These are phyloP conservation scores for Bimuria novae-zelandiae DNA, from an alignment of 2,329 filamentous ascomycete genomes.

Conservation along the genomic window DNA sequence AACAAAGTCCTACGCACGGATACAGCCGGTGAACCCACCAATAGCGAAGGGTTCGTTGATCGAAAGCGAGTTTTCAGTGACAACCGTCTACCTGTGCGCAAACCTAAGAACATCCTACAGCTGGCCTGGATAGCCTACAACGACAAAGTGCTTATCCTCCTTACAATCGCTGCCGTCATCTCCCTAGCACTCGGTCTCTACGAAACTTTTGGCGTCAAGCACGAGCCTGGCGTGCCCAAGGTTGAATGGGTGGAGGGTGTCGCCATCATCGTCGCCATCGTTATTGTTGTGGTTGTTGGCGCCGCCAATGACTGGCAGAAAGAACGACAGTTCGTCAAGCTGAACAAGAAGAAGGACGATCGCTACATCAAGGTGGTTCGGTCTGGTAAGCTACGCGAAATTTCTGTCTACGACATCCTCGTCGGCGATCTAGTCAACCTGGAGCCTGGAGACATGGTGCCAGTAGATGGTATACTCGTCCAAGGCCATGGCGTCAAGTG, in stretches of 20 bases:
- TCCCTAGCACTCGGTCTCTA: conserved; percentile 77
- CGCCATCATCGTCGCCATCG: conserved; percentile 75
- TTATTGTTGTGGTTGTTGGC: conserved; percentile 76
- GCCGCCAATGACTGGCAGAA: conserved; percentile 85
- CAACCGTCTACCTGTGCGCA: conserved; percentile 71
- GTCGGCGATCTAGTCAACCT: conserved; percentile 76
- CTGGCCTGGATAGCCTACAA: conserved; percentile 83
- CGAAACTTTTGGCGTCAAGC: conserved; percentile 66
- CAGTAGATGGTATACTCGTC: conserved; percentile 73
- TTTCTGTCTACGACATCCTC: conserved; percentile 71
- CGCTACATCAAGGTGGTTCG: conserved; percentile 74
- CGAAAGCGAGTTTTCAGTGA: conserved; percentile 71
- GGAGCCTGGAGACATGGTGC: conserved; percentile 73
- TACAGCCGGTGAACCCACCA: conserved; percentile 29
- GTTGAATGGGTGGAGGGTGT: conserved; percentile 84
- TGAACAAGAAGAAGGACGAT: conserved; percentile 80
- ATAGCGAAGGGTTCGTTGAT: conserved; percentile 59
- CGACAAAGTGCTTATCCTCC: conserved; percentile 75
- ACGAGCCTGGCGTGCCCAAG: conserved; percentile 56
- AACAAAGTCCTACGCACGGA: conserved; percentile 18
- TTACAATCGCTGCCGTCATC: conserved; percentile 72
- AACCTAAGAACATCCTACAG: conserved; percentile 70
- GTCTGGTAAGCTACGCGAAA: conserved; percentile 71
- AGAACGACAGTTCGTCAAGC: conserved; percentile 77
- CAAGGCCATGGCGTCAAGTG: conserved; percentile 70